A percentile compares a stretch with the other conserved stretches of the same genome.
These are phyloP conservation scores for Mycocentrospora acerina DNA, from an alignment of 2,329 filamentous ascomycete species.

Conservation along the genomic window DNA sequence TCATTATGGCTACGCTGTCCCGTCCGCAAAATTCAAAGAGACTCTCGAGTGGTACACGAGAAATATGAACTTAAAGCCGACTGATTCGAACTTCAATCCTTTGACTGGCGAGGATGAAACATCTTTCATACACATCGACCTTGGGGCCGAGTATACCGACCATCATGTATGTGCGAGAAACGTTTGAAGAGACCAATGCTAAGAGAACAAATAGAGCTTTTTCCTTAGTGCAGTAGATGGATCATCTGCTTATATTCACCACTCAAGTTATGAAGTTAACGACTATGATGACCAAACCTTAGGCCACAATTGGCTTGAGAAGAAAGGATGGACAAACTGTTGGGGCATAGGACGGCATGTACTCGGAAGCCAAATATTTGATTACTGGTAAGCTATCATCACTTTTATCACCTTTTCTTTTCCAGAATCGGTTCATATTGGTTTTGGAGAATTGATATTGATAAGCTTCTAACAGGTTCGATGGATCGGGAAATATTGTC, in stretches of 20 bases:
- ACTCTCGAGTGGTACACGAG: constrained; percentile 42
- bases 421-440: constrained; percentile 9
- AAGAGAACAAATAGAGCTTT: too few relatives aligned
- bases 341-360: constrained; percentile 69
- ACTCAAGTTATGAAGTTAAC: constrained; percentile 66
- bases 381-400: constrained; percentile 57
- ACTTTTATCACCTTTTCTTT: too few relatives aligned
- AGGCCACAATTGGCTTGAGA: constrained; percentile 64
- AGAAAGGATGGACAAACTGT: constrained; percentile 61
- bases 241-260: constrained; percentile 51
- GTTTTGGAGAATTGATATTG: constrained; percentile 1
- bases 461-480: neutral
- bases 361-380: constrained; percentile 69
- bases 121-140: constrained; percentile 54
- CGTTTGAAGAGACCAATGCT: too few relatives aligned
- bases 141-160: constrained; percentile 25
- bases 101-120: constrained; percentile 26
- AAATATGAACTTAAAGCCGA: constrained; percentile 44
- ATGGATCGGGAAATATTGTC: too few relatives aligned
- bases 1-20: constrained; percentile 41
- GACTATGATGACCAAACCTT: constrained; percentile 67
- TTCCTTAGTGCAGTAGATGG: too few relatives aligned
- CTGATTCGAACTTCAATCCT: constrained; percentile 40
- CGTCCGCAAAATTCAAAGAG: constrained; percentile 21
- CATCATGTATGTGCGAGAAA: constrained; percentile 40